Base-by-base conservation (phyloP, 2,329 filamentous ascomycete genomes). In the Exophiala lecanii-corni region DNA sequence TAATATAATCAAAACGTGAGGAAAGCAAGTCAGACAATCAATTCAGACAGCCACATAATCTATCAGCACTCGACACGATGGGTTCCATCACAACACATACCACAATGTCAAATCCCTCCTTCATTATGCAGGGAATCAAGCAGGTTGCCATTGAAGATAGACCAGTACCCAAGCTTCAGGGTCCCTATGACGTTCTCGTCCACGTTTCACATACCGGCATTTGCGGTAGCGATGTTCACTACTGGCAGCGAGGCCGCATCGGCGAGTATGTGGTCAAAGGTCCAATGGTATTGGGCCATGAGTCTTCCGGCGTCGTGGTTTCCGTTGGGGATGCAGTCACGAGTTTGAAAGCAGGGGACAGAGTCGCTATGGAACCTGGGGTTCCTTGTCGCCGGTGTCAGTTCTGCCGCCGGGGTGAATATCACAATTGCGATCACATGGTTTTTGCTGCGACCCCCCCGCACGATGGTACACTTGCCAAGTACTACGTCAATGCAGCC, bases 371-470 rank as follows among this genome's bases (percentile, higher is more conserved):
- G 20, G 71, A 75, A 47, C 71, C 71, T 3, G 70, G 71, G 2
- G 61, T 70, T 2, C 68, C 70, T 0, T 75, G 72, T 42, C 53
- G 62, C 35, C 46, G 62, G 20, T 74, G 72, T 55, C 58, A 66
- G 30, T 59, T 62, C 41, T 75, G 72, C 52, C 62, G 64, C 3
- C 41, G 48, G 0, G 70, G 69, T 2, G 30, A 37, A 2, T 72
- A 72, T 54, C 66, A 71, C 31, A 55, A 71, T 1, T 68, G 69
- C 21, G 48, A 59, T 0, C 60, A 71, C 28, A 74, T 63, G 1
- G 56, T 69, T 4, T 76, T 76, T 44, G 72, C 73, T 5, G 73
- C 72, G 0, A 71, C 67, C 0, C 73, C 73, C 0, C 73, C 73
- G 0, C 64, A 66, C 43, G 65, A 74, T 40, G 73, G 73, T 2